phyloP scores from a whole-genome alignment of 1,284 basidiomycete species.

The Leccinum fuscescens region DNA sequence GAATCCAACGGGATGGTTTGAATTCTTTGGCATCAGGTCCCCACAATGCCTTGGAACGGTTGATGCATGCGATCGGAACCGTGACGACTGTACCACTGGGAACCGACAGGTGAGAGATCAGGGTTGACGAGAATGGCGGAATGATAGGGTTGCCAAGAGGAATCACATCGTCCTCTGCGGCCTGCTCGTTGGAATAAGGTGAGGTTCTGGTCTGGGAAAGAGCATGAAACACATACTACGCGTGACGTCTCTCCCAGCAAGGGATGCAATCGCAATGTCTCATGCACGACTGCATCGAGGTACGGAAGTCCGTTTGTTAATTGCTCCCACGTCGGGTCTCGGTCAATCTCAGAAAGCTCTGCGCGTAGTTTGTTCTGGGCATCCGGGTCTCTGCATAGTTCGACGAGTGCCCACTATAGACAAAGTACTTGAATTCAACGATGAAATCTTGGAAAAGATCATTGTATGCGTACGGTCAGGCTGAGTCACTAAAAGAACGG shows the following conservation, averaged over 20 bases:
- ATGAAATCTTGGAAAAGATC: background rate
- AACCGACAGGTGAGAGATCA: conserved; percentile 39
- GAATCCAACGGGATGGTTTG: conserved; percentile 16
- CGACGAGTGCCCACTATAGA: conserved; percentile 26
- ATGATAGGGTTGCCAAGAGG: conserved; percentile 44
- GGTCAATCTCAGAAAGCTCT: conserved; percentile 36
- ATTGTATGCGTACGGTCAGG: conserved; percentile 16
- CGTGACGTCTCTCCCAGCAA: conserved; percentile 11
- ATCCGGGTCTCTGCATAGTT: conserved; percentile 22
- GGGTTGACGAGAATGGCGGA: conserved; percentile 31
- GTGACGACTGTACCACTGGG: conserved; percentile 43
- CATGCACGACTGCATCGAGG: conserved; percentile 36
- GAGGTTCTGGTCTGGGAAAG: conserved; percentile 7
- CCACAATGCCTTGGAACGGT: conserved; percentile 50
- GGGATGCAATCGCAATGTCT: conserved; percentile 21
- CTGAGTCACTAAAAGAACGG: conserved; percentile 8
- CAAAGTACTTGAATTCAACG: background rate
- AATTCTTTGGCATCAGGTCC: conserved; percentile 38
- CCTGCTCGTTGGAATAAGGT: conserved; percentile 30
- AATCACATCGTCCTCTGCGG: conserved; percentile 49
- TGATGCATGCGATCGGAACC: conserved; percentile 44
- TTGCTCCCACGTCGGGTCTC: conserved; percentile 37
- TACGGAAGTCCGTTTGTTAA: conserved; percentile 34
- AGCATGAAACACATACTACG: conserved; percentile 12
- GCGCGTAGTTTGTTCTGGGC: conserved; percentile 41